Conservation (phyloP, 1,139 yeast species). For the Blastobotrys malaysiensis region DNA sequence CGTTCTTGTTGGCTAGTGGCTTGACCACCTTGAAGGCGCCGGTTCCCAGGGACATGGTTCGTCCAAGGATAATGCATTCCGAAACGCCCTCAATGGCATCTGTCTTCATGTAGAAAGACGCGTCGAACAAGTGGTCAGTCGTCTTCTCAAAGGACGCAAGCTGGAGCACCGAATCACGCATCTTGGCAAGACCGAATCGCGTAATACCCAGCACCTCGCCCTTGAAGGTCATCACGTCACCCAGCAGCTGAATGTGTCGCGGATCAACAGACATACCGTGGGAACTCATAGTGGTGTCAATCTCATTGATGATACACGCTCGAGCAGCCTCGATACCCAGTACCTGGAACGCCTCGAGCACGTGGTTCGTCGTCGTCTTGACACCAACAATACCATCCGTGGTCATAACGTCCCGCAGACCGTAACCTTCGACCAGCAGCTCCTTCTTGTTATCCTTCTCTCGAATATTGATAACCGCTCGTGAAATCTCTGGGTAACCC, state of each 20-base stretch:
- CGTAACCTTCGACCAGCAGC: slow-evolving; percentile 94
- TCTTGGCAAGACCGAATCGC: slow-evolving; percentile 93
- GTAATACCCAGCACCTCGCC: slow-evolving; percentile 98
- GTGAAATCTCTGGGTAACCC: slow-evolving; percentile 83
- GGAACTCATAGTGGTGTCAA: slow-evolving; percentile 96
- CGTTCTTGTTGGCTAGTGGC: slow-evolving; percentile 25
- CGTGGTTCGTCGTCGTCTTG: slow-evolving; percentile 85
- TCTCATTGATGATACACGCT: slow-evolving; percentile 85
- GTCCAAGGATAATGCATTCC: slow-evolving; percentile 96
- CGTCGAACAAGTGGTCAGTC: slow-evolving; percentile 96
- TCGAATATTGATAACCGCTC: slow-evolving; percentile 93
- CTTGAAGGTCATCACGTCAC: slow-evolving; percentile 98
- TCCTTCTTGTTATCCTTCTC: slow-evolving; percentile 82
- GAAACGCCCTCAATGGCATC: slow-evolving; percentile 97
- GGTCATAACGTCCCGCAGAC: slow-evolving; percentile 91
- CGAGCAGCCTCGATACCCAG: slow-evolving; percentile 98
- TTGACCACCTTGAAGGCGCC: slow-evolving; percentile 78
- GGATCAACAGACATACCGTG: slow-evolving; percentile 99
- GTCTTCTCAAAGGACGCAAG: slow-evolving; percentile 97
- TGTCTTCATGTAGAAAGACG: slow-evolving; percentile 94
- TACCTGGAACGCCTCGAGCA: slow-evolving; percentile 81
- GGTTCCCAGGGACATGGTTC: slow-evolving; percentile 96
- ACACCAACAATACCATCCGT: slow-evolving; percentile 95
- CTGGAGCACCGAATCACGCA: slow-evolving; percentile 97
- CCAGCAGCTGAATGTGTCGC: slow-evolving; percentile 93